Evolutionary conservation across 148 eudicot genomes (phyloP), one percentile per base, ranked within the genome.

Genomic region (Heliosperma pusillum): DNA sequence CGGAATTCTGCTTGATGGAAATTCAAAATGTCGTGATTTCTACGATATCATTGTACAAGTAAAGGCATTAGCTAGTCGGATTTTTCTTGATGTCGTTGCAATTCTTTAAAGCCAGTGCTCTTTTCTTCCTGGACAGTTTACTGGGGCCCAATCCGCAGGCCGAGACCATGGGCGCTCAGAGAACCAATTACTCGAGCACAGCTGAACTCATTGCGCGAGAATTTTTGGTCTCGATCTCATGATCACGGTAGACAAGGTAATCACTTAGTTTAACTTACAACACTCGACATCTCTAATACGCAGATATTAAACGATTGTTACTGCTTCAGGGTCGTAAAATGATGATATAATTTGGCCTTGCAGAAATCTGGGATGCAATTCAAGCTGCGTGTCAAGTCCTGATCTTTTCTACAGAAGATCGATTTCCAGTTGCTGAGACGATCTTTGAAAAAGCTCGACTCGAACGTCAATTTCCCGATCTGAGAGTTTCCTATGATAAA

Each of bases 291-390:
- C 26, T 21, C 26, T n/a, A 59, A 59, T 22, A 20, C 20, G n/a
- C n/a, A n/a, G n/a, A n/a, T n/a, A n/a, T n/a, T n/a, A n/a, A n/a
- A n/a, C n/a, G 30, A 29, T 29, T 29, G 30, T 29, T 29, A 29
- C 30, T 29, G 30, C 30, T 29, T 29, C 30, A 45, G 50, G 50
- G 8, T 8, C 50, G 1, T 9, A 45, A 45, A 76, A 20, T 58
- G 60, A 58, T 44, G 33, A 42, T 21, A 44, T n/a, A 10, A 6
- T 9, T 25, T 66, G 1, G 58, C 11, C 71, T 22, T 30, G 52
- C 89, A 92, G 97, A 92, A 82, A 92, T 92, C 33, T 90, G 97
- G 97, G 92, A 92, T 83, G 97, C 97, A 62, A 92, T 89, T 26
- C 86, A 78, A 76, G 97, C 89, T 76, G 97, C n/a, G n/a, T n/a